phyloP scores from a whole-genome alignment of 805 yeast genomes.

The Candida railenensis region DNA sequence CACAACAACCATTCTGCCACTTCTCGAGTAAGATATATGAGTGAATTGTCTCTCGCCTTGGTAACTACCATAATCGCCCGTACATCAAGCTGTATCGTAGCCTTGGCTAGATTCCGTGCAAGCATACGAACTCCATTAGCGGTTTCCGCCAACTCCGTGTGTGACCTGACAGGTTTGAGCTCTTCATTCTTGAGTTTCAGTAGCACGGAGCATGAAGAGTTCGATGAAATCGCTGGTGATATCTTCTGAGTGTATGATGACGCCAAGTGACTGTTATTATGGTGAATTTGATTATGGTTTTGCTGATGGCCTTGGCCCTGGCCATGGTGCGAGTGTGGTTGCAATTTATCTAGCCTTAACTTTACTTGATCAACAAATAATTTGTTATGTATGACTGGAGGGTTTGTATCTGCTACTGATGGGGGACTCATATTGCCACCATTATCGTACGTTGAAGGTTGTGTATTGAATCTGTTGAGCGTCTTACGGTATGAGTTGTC shows the following conservation, averaged over 20 bases:
- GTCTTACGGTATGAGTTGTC: neutral
- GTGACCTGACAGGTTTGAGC: slow-evolving; percentile 58
- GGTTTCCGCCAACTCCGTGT: slow-evolving; percentile 74
- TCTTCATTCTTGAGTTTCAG: slow-evolving; percentile 36
- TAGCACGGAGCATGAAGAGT: slow-evolving; percentile 21
- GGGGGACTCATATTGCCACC: slow-evolving; percentile 1
- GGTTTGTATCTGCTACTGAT: slow-evolving; percentile 9
- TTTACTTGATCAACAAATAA: slow-evolving; percentile 23
- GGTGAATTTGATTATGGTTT: neutral
- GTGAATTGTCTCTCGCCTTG: slow-evolving; percentile 82
- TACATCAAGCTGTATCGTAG: slow-evolving; percentile 69
- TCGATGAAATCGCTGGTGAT: slow-evolving; percentile 3
- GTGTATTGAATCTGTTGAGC: neutral
- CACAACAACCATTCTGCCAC: slow-evolving; percentile 73
- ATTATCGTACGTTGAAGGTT: neutral
- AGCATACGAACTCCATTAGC: slow-evolving; percentile 78
- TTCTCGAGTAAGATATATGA: slow-evolving; percentile 74
- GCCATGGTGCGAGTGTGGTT: neutral
- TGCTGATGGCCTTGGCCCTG: neutral
- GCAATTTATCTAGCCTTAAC: slow-evolving; percentile 5
- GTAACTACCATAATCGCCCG: slow-evolving; percentile 78
- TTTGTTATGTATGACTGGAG: slow-evolving; percentile 30
- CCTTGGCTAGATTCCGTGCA: slow-evolving; percentile 67
- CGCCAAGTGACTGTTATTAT: slow-evolving; percentile 1
- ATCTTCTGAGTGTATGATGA: slow-evolving; percentile 5